These are phyloP conservation scores for Geotrichum macrosporum DNA, from an alignment of 1,139 yeast species.

Conservation along the genomic window DNA sequence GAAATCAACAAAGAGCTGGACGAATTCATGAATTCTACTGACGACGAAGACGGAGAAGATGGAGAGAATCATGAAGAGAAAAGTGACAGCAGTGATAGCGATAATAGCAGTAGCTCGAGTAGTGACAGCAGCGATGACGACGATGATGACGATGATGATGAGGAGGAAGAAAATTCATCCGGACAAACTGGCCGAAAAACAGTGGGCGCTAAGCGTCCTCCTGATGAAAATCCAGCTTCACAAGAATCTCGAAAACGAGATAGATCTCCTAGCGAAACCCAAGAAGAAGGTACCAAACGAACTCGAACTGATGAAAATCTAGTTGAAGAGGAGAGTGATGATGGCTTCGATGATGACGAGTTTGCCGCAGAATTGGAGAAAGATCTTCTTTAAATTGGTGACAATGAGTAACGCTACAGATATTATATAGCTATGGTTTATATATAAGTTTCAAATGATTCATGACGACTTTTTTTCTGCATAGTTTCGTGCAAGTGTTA, in stretches of 20 bases:
- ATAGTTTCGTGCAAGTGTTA: too few relatives aligned
- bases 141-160: conserved; percentile 12
- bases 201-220: conserved; percentile 9
- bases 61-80: conserved; percentile 4
- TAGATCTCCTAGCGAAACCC: conserved; percentile 20
- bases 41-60: conserved; percentile 28
- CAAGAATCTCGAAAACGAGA: conserved; percentile 29
- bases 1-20: conserved; percentile 39
- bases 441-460: too few relatives aligned
- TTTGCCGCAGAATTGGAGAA: conserved; percentile 41
- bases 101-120: background rate
- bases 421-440: too few relatives aligned
- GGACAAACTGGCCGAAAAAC: conserved; percentile 23
- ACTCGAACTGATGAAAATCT: conserved; percentile 2
- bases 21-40: conserved; percentile 37
- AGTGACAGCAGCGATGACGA: conserved; percentile 12
- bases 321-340: conserved; percentile 24
- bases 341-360: conserved; percentile 36
- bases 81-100: background rate
- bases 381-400: conserved; percentile 31
- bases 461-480: too few relatives aligned
- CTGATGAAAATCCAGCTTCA: conserved; percentile 26
- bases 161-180: background rate
- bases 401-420: too few relatives aligned
- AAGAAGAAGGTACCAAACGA: conserved; percentile 25